phyloP scores from a whole-genome alignment of 768 basidiomycete genomes.

The Leccinellum luteum region DNA sequence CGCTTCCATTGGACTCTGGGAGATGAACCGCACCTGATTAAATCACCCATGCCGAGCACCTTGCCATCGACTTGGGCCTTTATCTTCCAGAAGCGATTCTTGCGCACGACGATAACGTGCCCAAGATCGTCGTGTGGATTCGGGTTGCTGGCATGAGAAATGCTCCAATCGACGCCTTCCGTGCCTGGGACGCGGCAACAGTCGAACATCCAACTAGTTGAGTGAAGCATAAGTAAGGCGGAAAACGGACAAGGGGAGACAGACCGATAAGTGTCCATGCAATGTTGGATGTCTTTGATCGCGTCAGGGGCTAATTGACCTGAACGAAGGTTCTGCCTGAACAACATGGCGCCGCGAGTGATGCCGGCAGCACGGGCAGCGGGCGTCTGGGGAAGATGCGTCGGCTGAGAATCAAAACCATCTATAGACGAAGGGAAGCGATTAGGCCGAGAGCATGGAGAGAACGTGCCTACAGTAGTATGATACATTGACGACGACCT shows the following conservation, averaged over 20 bases:
- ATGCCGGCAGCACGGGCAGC: constrained; percentile 70
- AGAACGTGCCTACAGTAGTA: constrained; percentile 72
- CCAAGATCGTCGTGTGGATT: constrained; percentile 48
- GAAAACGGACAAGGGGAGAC: constrained; percentile 3
- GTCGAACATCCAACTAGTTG: constrained; percentile 85
- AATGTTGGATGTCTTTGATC: constrained; percentile 67
- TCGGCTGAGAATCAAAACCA: constrained; percentile 70
- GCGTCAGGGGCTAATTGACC: constrained; percentile 65
- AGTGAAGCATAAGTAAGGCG: background rate
- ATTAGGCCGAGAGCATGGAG: background rate
- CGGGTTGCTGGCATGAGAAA: constrained; percentile 56
- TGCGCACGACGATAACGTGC: constrained; percentile 83
- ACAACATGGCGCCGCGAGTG: constrained; percentile 69
- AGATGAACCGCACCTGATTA: constrained; percentile 50
- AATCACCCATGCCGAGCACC: constrained; percentile 61
- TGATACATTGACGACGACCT: constrained; percentile 89
- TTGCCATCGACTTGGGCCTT: constrained; percentile 53
- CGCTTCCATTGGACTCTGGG: background rate
- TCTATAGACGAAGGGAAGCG: constrained; percentile 40
- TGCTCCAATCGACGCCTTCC: constrained; percentile 74
- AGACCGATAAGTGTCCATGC: constrained; percentile 86
- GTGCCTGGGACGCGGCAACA: constrained; percentile 78
- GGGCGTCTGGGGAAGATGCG: constrained; percentile 54
- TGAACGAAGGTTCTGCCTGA: constrained; percentile 64
- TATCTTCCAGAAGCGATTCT: constrained; percentile 82